Percentiles rank a stretch among this genome's conserved stretches.
These are phyloP conservation scores for Sugiyamaella mastotermitis DNA, from an alignment of 805 yeast genomes.

Conservation along the genomic window DNA sequence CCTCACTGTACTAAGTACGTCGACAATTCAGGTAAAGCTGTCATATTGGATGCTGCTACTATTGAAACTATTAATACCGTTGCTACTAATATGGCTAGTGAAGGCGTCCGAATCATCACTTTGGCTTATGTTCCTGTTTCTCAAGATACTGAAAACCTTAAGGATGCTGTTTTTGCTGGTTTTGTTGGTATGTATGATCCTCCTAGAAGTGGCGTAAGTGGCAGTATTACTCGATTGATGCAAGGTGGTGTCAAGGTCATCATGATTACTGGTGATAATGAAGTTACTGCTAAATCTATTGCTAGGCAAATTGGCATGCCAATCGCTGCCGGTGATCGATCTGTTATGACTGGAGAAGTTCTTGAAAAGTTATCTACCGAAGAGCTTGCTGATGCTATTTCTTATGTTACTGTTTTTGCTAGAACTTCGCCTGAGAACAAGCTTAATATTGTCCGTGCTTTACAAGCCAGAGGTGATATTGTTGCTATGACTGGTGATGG, in stretches of 20 bases:
- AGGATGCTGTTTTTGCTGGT: slow-evolving; percentile 72
- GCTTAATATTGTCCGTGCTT: slow-evolving; percentile 80
- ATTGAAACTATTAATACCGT: slow-evolving; percentile 43
- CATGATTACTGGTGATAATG: slow-evolving; percentile 96
- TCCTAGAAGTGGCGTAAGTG: slow-evolving; percentile 81
- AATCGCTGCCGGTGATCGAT: slow-evolving; percentile 45
- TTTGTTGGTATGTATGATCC: slow-evolving; percentile 96
- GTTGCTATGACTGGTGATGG: slow-evolving; percentile 67
- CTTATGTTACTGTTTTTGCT: slow-evolving; percentile 83
- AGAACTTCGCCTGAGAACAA: slow-evolving; percentile 95
- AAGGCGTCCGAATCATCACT: slow-evolving; percentile 82
- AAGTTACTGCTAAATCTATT: slow-evolving; percentile 77
- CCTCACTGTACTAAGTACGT: slow-evolving; percentile 53
- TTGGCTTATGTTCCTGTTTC: slow-evolving; percentile 52
- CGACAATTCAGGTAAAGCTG: slow-evolving; percentile 52
- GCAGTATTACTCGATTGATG: slow-evolving; percentile 67
- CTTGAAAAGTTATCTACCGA: slow-evolving; percentile 69
- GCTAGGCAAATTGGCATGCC: slow-evolving; percentile 91
- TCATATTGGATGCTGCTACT: slow-evolving; percentile 50
- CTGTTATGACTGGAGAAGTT: slow-evolving; percentile 81
- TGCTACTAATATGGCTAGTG: slow-evolving; percentile 63
- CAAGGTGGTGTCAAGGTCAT: slow-evolving; percentile 96
- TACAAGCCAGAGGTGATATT: slow-evolving; percentile 45
- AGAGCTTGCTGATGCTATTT: slow-evolving; percentile 67
- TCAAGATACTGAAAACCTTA: slow-evolving; percentile 27